Evolutionary conservation across 805 yeast species (phyloP).

Genomic region (Wickerhamiella cacticola): DNA sequence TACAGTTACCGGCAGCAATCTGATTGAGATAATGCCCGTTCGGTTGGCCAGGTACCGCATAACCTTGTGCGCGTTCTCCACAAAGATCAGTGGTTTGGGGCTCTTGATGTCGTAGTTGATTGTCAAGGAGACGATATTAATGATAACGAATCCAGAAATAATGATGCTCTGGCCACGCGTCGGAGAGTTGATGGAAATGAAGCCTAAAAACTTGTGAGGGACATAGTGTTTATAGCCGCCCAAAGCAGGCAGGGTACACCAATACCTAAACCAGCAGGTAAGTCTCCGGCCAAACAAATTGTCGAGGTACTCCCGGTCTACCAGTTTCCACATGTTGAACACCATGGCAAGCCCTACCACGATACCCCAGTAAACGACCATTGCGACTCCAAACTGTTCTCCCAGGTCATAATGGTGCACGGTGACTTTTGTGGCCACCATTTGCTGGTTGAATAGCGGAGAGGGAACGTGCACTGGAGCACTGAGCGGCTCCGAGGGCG

Average conservation of each 20-base stretch:
- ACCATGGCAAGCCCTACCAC: slow-evolving; percentile 21
- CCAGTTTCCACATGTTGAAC: slow-evolving; percentile 10
- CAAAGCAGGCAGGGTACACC: slow-evolving; percentile 28
- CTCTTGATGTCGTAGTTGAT: slow-evolving; percentile 20
- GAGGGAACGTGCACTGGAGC: slow-evolving; percentile 14
- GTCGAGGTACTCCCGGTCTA: slow-evolving; percentile 22
- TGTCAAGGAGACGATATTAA: slow-evolving; percentile 25
- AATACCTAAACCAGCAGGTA: slow-evolving; percentile 21
- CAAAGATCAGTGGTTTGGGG: slow-evolving; percentile 17
- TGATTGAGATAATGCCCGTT: slow-evolving; percentile 38
- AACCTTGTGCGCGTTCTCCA: slow-evolving; percentile 32
- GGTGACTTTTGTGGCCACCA: slow-evolving; percentile 22
- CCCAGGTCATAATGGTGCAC: slow-evolving; percentile 26
- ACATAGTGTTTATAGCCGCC: slow-evolving; percentile 25
- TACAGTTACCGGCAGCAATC: slow-evolving; percentile 40
- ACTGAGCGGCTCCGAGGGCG: background rate
- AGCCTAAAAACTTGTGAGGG: slow-evolving; percentile 20
- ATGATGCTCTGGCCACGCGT: slow-evolving; percentile 35
- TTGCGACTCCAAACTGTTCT: slow-evolving; percentile 23
- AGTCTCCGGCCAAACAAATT: slow-evolving; percentile 22
- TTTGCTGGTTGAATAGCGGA: slow-evolving; percentile 16
- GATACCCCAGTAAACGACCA: slow-evolving; percentile 27
- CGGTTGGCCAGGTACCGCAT: slow-evolving; percentile 31
- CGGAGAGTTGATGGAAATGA: slow-evolving; percentile 27
- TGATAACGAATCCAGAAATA: slow-evolving; percentile 26